Evolutionary conservation across 768 basidiomycete genomes (phyloP), one percentile per base, ranked within the genome.

Genomic region (Trametes elegans): DNA sequence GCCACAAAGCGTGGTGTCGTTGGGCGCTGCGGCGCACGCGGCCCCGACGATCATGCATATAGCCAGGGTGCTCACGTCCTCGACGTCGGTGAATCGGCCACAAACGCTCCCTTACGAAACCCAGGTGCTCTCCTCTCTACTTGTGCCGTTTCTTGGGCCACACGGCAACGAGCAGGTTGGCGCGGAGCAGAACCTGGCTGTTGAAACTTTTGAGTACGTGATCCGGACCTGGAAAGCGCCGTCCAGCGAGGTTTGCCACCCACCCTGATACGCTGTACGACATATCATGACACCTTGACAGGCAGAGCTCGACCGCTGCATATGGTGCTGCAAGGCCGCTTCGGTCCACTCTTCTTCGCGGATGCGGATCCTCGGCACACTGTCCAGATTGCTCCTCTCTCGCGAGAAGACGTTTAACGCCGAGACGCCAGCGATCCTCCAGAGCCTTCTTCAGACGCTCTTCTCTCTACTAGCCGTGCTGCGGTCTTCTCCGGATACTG

Each of bases 291-390:
- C 13, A 24, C 26, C 9, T 10, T 38, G 5, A 23, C 64, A 77
- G 60, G 72, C 69, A 21, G 79, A 77, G 49, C 71, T 85, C 9
- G 82, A 83, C 55, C 80, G 88, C 23, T 81, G 78, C 60, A 58
- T 85, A 27, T 91, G 88, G 88, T 89, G 87, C 63, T 82, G 82
- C 60, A 80, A 79, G 59, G 85, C 85, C 8, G 81, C 81, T 1
- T 67, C 74, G 7, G 73, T 75, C 18, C 70, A 73, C 7, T 73
- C 77, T 7, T 61, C 61, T 16, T 68, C 78, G 44, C 76, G 82
- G 16, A 73, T 75, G 8, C 77, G 82, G 19, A 72, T 86, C 23
- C 61, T 89, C 16, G 73, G 73, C 9, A 69, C 71, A 9, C 71
- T 90, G 3, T 76, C 77, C 58, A 66, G 74, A 2, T 49, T 61